Conservation (phyloP, 148 eudicot species). For the Diospyros kaki region DNA sequence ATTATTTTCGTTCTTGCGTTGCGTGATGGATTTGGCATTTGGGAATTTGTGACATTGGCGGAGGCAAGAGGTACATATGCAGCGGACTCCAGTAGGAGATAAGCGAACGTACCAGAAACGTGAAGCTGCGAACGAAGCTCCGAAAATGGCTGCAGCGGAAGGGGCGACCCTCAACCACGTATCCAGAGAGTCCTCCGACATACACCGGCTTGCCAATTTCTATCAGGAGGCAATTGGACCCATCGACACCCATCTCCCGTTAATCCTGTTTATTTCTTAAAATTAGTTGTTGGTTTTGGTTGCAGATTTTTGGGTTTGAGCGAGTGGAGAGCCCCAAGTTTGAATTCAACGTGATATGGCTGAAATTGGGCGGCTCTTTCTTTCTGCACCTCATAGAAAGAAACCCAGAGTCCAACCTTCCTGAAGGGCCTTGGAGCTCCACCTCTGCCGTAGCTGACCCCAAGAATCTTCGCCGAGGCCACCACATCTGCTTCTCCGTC, state of each 20-base stretch:
- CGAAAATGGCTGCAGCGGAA: slow-evolving; percentile 40
- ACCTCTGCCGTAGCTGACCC: slow-evolving; percentile 52
- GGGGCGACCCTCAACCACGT: slow-evolving; percentile 71
- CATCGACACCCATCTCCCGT: neutral
- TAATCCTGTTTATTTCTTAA: neutral
- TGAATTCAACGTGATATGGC: slow-evolving; percentile 67
- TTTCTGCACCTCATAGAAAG: slow-evolving; percentile 75
- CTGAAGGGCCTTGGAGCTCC: slow-evolving; percentile 74
- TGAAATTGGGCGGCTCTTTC: slow-evolving; percentile 56
- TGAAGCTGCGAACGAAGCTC: too few species aligned
- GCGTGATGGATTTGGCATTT: too few species aligned
- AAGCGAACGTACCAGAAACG: too few species aligned
- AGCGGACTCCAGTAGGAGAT: too few species aligned
- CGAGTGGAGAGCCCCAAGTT: slow-evolving; percentile 62
- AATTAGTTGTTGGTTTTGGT: neutral
- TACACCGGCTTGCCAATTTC: slow-evolving; percentile 70
- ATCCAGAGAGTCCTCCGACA: slow-evolving; percentile 70
- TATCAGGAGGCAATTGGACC: slow-evolving; percentile 48
- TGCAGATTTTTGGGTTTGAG: slow-evolving; percentile 85
- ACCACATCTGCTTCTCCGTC: slow-evolving; percentile 63
- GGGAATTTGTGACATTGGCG: too few species aligned
- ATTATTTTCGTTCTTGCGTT: too few species aligned
- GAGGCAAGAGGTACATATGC: too few species aligned
- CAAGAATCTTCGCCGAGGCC: slow-evolving; percentile 57
- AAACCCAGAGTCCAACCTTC: slow-evolving; percentile 57